Base-by-base conservation (phyloP, 139 green algal genomes). In the Volvox africanus region DNA sequence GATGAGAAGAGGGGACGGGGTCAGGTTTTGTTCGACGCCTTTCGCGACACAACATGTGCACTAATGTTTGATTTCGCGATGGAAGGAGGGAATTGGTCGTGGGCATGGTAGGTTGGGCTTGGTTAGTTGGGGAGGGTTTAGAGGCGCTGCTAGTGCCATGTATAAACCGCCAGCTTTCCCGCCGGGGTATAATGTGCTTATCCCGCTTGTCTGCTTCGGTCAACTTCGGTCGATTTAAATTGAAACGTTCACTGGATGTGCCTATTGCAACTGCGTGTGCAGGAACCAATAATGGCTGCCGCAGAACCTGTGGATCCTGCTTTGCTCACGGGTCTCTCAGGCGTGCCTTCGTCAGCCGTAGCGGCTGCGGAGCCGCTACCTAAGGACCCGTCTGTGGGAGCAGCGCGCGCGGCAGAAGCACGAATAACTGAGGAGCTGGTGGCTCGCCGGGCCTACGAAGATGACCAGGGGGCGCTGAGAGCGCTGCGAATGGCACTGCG, bases 401-500 rank as follows among this genome's bases (percentile, higher is more conserved):
- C 37, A 0, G 44, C 35, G 0, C 86, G 76, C 37, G 81, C 88
- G 80, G 82, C 77, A 28, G 89, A 86, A 33, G 79, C 87, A 21
- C 69, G n/a, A 35, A 68, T 26, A 22, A 44, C 76, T 12, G n/a
- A 81, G 90, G 77, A 81, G 77, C 76, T 93, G 37, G 83, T 65
- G 30, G 83, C 83, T 2, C 83, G 83, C 32, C 73, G 81, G 82
- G 55, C 71, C 35, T 95, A 94, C 62, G 94, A 97, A 87, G 93
- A 93, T 82, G 96, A 97, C 67, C 84, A 94, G 77, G 90, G 92
- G 1, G 83, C 68, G 35, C 90, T 97, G 88, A 94, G 96, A 1
- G 78, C 85, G 84, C 93, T 97, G 90, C 95, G 96, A 82, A 97
- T 97, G 93, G 87, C 84, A 22, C 94, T 98, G 77, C 92, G 96